A percentile compares a stretch with the other conserved stretches of the same genome.
Conservation (phyloP, 2,329 filamentous ascomycete species). For the Sclerotinia borealis region DNA sequence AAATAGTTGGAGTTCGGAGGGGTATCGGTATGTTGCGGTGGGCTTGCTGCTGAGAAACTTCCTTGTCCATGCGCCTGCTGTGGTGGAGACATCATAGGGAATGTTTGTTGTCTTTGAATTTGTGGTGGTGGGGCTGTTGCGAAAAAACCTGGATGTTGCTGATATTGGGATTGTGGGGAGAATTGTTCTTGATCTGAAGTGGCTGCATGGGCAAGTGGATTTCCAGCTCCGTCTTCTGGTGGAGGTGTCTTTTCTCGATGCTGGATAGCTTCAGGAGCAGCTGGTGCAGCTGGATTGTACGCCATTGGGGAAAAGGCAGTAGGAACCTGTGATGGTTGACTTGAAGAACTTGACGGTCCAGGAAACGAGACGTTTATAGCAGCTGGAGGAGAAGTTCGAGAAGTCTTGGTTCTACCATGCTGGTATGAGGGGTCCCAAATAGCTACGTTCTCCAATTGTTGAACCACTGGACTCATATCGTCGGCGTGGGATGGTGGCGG, state of each 20-base stretch:
- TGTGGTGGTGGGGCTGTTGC: constrained; percentile 18
- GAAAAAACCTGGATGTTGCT: constrained; percentile 13
- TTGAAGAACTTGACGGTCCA: constrained; percentile 33
- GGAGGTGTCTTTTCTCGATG: constrained; percentile 76
- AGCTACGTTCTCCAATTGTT: constrained; percentile 65
- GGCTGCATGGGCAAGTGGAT: constrained; percentile 53
- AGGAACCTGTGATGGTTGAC: constrained; percentile 33
- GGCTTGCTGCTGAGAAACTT: background rate
- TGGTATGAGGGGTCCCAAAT: constrained; percentile 53
- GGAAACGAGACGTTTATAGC: constrained; percentile 20
- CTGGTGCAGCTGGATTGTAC: constrained; percentile 74
- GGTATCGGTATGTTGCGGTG: constrained; percentile 6
- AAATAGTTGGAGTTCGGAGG: constrained; percentile 29
- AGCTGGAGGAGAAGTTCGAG: constrained; percentile 20
- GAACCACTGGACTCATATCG: constrained; percentile 63
- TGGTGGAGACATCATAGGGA: constrained; percentile 11
- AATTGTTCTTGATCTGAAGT: constrained; percentile 50
- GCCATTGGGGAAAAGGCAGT: constrained; percentile 51
- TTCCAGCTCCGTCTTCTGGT: constrained; percentile 57
- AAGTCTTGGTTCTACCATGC: constrained; percentile 27
- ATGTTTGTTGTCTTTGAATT: constrained; percentile 10
- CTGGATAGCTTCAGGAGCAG: constrained; percentile 64
- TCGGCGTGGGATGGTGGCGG: constrained; percentile 41
- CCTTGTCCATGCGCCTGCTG: constrained; percentile 2
- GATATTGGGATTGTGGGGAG: constrained; percentile 45